Conservation (phyloP, 495 filamentous ascomycete species). For the Diplogelasinospora grovesii region DNA sequence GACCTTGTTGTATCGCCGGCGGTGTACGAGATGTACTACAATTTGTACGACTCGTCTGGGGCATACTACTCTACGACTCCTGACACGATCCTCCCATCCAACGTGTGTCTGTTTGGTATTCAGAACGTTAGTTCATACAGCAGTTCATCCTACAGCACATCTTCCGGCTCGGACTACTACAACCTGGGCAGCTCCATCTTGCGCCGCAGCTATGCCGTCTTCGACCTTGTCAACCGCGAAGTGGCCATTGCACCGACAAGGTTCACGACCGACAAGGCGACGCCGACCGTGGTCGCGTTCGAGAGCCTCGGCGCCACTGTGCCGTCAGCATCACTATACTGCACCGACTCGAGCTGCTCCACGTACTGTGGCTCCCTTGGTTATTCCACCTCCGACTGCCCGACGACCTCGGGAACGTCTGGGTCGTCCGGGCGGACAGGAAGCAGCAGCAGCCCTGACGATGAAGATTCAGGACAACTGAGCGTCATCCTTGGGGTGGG, state of each 20-base stretch:
- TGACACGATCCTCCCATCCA: not conserved
- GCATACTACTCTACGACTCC: too few species aligned
- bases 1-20: slow-evolving; percentile 54
- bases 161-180: slow-evolving; percentile 44
- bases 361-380: too few species aligned
- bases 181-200: slow-evolving; percentile 80
- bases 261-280: slow-evolving; percentile 45
- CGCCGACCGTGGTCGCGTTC: slow-evolving; percentile 26
- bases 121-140: slow-evolving; percentile 13
- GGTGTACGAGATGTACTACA: slow-evolving; percentile 23
- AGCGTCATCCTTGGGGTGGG: slow-evolving; percentile 16
- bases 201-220: slow-evolving; percentile 76
- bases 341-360: too few species aligned
- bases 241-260: slow-evolving; percentile 69
- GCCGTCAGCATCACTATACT: slow-evolving; percentile 19
- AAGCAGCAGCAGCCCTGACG: too few species aligned
- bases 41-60: not conserved
- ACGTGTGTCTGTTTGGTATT: slow-evolving; percentile 61
- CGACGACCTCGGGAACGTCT: too few species aligned
- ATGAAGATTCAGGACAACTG: too few species aligned
- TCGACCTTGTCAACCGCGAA: slow-evolving; percentile 69
- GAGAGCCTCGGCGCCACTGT: slow-evolving; percentile 16
- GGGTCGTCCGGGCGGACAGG: too few species aligned
- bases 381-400: too few species aligned
- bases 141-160: slow-evolving; percentile 5